Base-by-base conservation (phyloP, 2,329 filamentous ascomycete genomes). In the Monosporascus sp. region DNA sequence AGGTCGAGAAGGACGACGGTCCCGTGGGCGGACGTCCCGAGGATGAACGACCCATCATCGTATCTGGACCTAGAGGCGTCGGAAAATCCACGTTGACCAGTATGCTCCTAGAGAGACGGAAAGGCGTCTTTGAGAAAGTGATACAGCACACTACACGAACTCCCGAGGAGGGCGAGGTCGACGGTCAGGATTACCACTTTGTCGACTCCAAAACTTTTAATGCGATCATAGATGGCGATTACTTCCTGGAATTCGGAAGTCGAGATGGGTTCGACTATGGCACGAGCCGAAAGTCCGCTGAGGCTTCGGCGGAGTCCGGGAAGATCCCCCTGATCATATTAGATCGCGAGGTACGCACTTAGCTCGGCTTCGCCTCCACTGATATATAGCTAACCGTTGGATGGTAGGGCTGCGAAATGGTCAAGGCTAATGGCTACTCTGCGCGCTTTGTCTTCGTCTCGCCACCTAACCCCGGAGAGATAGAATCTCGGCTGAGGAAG, bases 21-120 rank as follows among this genome's bases (percentile, higher is more conserved):
- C 68, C 66, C 9, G 62, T 45, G n/a, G 62, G 55, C 2, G 65
- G 39, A 51, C 20, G 53, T 52, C 82, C 81, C 3, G 67, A 72
- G 22, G 75, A 84, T 58, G 72, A 68, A 48, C 73, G 72, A 3
- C 72, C 80, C 6, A 81, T 93, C 56, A 80, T 93, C 56, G 74
- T 94, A 56, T 84, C 84, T 8, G 88, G 86, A 3, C 81, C 84
- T 5, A 75, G 74, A 6, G 81, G 81, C 51, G 74, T 78, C 8
- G 84, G 83, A 45, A 88, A 86, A 66, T 81, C 82, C 17, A 81
- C 80, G 2, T 72, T 92, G 44, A 72, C 86, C 50, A 79, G 78
- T 53, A 78, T 80, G 57, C 77, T 94, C 17, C 72, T 87, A 58
- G 79, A 83, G 27, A 78, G 80, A 51, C 82, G 84, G 65, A 82